A percentile compares a stretch with the other conserved stretches of the same genome.
Evolutionary conservation across 768 basidiomycete species (phyloP).

Genomic region (Panaeolus cyanescens): DNA sequence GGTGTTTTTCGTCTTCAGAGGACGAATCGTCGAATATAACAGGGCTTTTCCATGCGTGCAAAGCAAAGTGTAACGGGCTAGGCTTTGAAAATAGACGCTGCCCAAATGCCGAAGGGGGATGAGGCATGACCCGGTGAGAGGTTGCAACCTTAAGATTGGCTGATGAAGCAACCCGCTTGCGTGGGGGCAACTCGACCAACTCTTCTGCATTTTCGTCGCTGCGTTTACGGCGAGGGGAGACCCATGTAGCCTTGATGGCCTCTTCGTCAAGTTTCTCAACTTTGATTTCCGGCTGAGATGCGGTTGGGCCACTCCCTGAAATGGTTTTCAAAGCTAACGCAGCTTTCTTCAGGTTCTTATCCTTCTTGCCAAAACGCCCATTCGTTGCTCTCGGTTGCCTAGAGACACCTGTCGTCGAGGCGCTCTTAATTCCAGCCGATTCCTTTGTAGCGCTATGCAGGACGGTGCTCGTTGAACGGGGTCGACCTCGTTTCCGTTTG

Average conservation of each 20-base stretch:
- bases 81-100: conserved; percentile 56
- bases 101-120: conserved; percentile 41
- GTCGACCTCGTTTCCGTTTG: conserved; percentile 45
- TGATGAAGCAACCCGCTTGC: conserved; percentile 10
- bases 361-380: conserved; percentile 70
- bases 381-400: conserved; percentile 64
- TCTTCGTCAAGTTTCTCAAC: conserved; percentile 16
- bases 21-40: conserved; percentile 43
- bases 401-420: conserved; percentile 11
- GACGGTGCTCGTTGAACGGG: conserved; percentile 38
- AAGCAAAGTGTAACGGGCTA: conserved; percentile 62
- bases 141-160: conserved; percentile 12
- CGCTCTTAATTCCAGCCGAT: background rate
- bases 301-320: background rate
- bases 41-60: conserved; percentile 56
- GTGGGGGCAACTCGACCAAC: conserved; percentile 34
- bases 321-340: background rate
- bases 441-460: conserved; percentile 8
- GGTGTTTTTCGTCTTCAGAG: conserved; percentile 52
- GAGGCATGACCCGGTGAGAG: conserved; percentile 40
- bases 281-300: background rate
- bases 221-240: conserved; percentile 31
- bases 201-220: conserved; percentile 33
- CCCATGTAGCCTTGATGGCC: conserved; percentile 13
- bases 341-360: conserved; percentile 24